Evolutionary conservation across 345 rosid genomes (phyloP), one percentile per base, ranked within the genome.

Genomic region (Turnera subulata): DNA sequence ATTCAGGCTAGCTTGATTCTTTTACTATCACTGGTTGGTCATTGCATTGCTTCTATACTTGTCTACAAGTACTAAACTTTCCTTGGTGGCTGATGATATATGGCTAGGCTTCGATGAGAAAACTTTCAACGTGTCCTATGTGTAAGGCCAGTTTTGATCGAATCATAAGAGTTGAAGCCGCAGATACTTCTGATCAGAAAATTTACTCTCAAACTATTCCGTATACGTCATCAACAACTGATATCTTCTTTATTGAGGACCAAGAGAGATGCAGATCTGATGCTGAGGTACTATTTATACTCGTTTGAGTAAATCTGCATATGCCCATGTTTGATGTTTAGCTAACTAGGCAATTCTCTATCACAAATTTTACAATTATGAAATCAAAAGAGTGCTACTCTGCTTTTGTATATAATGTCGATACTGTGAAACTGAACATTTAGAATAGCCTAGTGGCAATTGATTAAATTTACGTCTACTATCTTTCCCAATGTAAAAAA

Each of bases 161-260:
- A 70, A 93, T 93, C 45, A 85, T 78, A 50, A 85, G 72, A 74
- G 67, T 89, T 68, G 94, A 87, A 70, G 92, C 81, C 45, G 93
- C 88, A 38, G 82, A 73, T 55, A 64, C 78, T 60, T 80, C 71
- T 38, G 99, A 93, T 80, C 99, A 93, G 69, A 93, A 89, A 70
- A 85, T 87, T 66, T 93, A 85, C 58, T 89, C 96, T 49, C 96
- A 89, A 76, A 87, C 92, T 46, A 72, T 84, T 48, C 99, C 98
- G 9, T 69, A 66, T 71, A 64, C 73, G 46, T 56, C 65, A 48
- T 75, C 84, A 55, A 52, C 76, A 26, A 66, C 53, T 10, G 78
- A 80, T 71, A 66, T 64, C 40, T 75, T 72, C 55, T 38, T 83
- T 61, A 60, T 77, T 29, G 55, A 75, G 40, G 73, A 68, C 71